Conservation (phyloP, 2,329 filamentous ascomycete species). For the Claviceps citrina region DNA sequence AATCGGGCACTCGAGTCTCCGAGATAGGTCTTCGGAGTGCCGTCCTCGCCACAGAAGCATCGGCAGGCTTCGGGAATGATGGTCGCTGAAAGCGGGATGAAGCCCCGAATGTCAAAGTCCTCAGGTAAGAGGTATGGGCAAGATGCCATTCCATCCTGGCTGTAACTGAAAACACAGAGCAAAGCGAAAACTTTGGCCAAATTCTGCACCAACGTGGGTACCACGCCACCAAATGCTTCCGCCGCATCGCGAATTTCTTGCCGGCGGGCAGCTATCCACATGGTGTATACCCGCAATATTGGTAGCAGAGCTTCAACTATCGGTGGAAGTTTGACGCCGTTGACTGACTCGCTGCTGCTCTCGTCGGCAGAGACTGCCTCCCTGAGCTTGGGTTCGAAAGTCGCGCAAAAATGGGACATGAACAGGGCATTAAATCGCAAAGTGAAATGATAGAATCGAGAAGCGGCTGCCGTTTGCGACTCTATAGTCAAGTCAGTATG, state of each 20-base stretch:
- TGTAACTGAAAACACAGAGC: constrained; percentile 30
- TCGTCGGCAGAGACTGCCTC: constrained; percentile 10
- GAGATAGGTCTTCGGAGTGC: constrained; percentile 25
- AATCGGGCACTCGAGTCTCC: constrained; percentile 18
- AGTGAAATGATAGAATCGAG: constrained; percentile 45
- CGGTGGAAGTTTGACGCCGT: constrained; percentile 17
- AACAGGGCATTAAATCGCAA: constrained; percentile 66
- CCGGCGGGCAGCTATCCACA: constrained; percentile 35
- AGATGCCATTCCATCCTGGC: constrained; percentile 21
- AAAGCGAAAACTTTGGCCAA: constrained; percentile 32
- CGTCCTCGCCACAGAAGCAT: constrained; percentile 20
- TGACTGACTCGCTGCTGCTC: constrained; percentile 8
- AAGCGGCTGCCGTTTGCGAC: constrained; percentile 28
- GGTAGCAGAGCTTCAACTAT: constrained; percentile 31
- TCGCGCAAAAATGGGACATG: constrained; percentile 54
- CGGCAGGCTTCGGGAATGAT: constrained; percentile 25
- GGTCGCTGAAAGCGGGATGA: constrained; percentile 26
- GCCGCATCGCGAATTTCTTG: constrained; percentile 31
- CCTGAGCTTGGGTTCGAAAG: constrained; percentile 53
- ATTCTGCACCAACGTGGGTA: constrained; percentile 30
- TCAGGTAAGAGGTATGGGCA: constrained; percentile 37
- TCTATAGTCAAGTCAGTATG: constrained; percentile 16
- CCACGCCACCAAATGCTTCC: constrained; percentile 28
- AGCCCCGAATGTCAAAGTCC: constrained; percentile 31
- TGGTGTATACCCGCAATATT: constrained; percentile 35